Evolutionary conservation across 352 stramenopile genomes (phyloP).

Genomic region (Phytophthora cryptogea): DNA sequence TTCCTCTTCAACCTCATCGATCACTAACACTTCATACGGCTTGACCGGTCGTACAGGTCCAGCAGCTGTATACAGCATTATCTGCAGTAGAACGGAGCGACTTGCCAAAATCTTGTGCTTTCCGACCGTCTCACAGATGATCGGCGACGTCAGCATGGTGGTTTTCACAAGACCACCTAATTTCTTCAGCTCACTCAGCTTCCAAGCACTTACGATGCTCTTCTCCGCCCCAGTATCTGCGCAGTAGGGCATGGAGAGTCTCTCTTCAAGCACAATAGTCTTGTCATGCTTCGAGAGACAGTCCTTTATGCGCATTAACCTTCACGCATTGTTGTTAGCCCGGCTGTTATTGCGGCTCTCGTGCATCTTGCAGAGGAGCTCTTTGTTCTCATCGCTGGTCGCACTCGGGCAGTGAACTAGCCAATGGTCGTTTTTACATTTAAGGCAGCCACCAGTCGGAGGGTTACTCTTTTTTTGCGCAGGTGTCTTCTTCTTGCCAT

Average conservation of each 20-base stretch:
- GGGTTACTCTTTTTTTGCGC: background rate
- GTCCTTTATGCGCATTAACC: too few relatives aligned
- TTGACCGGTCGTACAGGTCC: background rate
- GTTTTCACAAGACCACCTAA: background rate
- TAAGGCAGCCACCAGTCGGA: conserved; percentile 7
- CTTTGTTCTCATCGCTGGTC: conserved; percentile 18
- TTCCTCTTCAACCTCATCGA: background rate
- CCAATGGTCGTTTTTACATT: conserved; percentile 20
- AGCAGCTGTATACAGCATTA: background rate
- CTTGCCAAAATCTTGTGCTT: background rate
- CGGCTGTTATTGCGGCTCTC: conserved; percentile 9
- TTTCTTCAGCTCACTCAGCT: too few relatives aligned
- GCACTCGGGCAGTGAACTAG: conserved; percentile 4
- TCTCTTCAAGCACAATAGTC: background rate
- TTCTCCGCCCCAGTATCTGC: background rate
- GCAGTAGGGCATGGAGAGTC: background rate
- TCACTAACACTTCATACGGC: background rate
- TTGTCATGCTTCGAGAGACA: background rate
- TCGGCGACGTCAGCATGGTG: background rate
- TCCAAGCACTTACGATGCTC: too few relatives aligned
- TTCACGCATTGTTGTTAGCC: too few relatives aligned
- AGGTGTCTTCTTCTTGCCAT: background rate
- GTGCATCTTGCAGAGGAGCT: conserved; percentile 6
- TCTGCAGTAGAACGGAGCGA: background rate
- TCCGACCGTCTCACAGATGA: conserved; percentile 2